Percentiles rank a stretch among this genome's conserved stretches.
Evolutionary conservation across 768 basidiomycete genomes (phyloP).

Genomic region (Phanerochaete carnosa): DNA sequence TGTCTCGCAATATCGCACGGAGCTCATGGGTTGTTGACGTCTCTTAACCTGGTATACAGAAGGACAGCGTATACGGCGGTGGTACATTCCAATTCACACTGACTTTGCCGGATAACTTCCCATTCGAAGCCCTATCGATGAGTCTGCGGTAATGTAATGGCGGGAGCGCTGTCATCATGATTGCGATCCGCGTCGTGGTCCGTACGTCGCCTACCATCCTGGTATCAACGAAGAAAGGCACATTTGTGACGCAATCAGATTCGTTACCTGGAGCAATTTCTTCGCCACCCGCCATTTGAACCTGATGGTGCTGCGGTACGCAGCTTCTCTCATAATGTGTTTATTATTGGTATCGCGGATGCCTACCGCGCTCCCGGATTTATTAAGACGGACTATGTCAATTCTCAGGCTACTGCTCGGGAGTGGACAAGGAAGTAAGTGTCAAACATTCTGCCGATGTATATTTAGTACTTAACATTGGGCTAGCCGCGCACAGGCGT

Average conservation of each 20-base stretch:
- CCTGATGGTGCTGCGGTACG: conserved; percentile 78
- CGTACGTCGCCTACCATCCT: conserved; percentile 84
- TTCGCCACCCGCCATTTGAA: conserved; percentile 72
- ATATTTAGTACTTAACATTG: neutral
- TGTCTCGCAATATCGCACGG: conserved; percentile 2
- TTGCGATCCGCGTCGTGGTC: conserved; percentile 49
- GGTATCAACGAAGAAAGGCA: conserved; percentile 87
- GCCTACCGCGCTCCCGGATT: conserved; percentile 44
- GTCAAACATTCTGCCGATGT: neutral
- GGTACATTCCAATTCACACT: conserved; percentile 78
- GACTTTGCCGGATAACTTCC: conserved; percentile 68
- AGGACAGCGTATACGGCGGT: conserved; percentile 78
- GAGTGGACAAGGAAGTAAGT: conserved; percentile 83
- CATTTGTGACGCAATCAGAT: conserved; percentile 85
- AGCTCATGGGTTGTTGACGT: neutral
- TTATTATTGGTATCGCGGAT: neutral
- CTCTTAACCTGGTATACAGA: conserved; percentile 40
- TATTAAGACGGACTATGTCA: conserved; percentile 72
- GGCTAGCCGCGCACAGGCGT: no score
- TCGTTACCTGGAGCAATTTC: conserved; percentile 20
- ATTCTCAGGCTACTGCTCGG: conserved; percentile 71
- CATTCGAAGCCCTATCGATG: conserved; percentile 84
- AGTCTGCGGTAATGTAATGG: conserved; percentile 12
- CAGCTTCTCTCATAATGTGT: neutral
- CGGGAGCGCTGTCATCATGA: neutral